Evolutionary conservation across 495 filamentous ascomycete genomes (phyloP).

Genomic region (Penicillium herquei): DNA sequence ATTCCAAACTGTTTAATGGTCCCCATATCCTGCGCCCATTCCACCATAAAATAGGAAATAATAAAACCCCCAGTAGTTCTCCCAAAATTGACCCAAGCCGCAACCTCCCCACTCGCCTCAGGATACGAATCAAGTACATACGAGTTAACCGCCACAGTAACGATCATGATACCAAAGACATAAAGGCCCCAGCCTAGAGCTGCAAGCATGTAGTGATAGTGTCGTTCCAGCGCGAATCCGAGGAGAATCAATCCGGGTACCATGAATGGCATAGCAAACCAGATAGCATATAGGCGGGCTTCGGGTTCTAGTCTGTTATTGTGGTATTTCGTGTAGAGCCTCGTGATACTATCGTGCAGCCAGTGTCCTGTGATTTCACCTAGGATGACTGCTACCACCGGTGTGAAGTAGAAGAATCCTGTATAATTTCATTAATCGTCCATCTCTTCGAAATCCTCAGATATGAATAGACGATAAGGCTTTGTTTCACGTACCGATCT

Average conservation of each 20-base stretch:
- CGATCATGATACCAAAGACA: constrained; percentile 63
- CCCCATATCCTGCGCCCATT: constrained; percentile 30
- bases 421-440: background rate
- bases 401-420: constrained; percentile 61
- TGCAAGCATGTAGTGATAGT: constrained; percentile 56
- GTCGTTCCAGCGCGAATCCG: constrained; percentile 52
- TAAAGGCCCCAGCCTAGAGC: constrained; percentile 56
- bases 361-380: constrained; percentile 57
- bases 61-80: constrained; percentile 50
- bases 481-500: constrained; percentile 39
- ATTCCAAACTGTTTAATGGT: constrained; percentile 46
- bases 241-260: constrained; percentile 51
- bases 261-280: constrained; percentile 49
- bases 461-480: too few relatives aligned
- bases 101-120: constrained; percentile 55
- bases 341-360: constrained; percentile 55
- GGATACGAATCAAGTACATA: constrained; percentile 62
- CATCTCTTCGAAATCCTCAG: too few relatives aligned
- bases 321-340: constrained; percentile 46
- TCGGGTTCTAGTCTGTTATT: constrained; percentile 58
- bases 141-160: constrained; percentile 58
- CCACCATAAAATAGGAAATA: constrained; percentile 51
- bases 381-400: constrained; percentile 51
- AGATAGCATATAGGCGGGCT: constrained; percentile 48
- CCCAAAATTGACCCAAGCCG: constrained; percentile 50